Evolutionary conservation across 1,284 basidiomycete genomes (phyloP).

Genomic region (Rhodotorula sp.): DNA sequence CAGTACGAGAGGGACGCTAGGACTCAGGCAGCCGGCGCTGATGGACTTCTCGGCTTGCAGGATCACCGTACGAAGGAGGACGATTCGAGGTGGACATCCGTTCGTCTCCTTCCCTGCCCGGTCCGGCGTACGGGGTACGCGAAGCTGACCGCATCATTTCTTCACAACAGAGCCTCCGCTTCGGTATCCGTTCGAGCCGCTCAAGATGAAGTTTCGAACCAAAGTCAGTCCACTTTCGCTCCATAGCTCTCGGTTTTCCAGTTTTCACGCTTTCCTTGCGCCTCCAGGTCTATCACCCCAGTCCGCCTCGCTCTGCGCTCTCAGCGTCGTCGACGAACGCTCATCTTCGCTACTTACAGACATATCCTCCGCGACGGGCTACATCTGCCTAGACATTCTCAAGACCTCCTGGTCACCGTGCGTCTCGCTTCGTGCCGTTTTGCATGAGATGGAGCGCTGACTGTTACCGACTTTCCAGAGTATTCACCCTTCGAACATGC

Average conservation of each 20-base stretch:
- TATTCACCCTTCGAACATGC: slow-evolving; percentile 84
- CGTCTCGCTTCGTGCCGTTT: not conserved
- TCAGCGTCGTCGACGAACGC: too few relatives aligned
- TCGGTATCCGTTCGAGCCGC: slow-evolving; percentile 91
- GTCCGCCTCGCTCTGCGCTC: slow-evolving; percentile 48
- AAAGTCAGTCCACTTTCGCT: slow-evolving; percentile 54
- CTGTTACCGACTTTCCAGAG: slow-evolving; percentile 3
- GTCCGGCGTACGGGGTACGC: not conserved
- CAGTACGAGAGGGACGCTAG: not conserved
- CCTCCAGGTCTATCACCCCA: slow-evolving; percentile 90
- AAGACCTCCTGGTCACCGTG: slow-evolving; percentile 60
- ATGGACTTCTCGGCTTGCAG: slow-evolving; percentile 51
- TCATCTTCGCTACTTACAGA: slow-evolving; percentile 1
- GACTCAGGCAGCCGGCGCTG: slow-evolving; percentile 38
- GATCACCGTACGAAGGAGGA: slow-evolving; percentile 91
- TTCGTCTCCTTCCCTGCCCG: not conserved
- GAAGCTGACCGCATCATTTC: not conserved
- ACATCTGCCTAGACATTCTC: slow-evolving; percentile 68
- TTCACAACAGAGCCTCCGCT: slow-evolving; percentile 10
- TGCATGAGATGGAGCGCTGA: not conserved
- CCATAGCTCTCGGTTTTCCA: too few relatives aligned
- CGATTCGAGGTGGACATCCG: slow-evolving; percentile 73
- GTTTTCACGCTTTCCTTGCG: not conserved
- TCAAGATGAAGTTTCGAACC: slow-evolving; percentile 94
- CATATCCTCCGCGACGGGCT: slow-evolving; percentile 87